Evolutionary conservation across 2,329 filamentous ascomycete species (phyloP).

Genomic region (Cryoendolithus antarcticus): DNA sequence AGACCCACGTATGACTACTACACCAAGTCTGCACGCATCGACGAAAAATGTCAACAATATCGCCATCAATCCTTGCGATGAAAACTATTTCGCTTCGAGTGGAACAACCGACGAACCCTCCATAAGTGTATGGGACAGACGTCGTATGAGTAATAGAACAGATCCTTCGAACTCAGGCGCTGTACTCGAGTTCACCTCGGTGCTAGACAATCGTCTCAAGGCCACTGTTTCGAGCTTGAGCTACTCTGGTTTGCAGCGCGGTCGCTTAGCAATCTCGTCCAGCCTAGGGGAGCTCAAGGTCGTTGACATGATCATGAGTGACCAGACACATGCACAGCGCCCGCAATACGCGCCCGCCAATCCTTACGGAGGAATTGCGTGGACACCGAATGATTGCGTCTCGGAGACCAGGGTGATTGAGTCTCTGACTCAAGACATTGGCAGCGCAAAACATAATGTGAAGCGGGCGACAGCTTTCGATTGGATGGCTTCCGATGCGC

Average conservation of each 20-base stretch:
- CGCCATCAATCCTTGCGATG: constrained; percentile 65
- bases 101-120: constrained; percentile 59
- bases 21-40: constrained; percentile 30
- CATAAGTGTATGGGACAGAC: constrained; percentile 67
- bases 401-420: constrained; percentile 30
- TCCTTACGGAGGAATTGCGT: constrained; percentile 22
- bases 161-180: constrained; percentile 41
- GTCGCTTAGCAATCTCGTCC: constrained; percentile 46
- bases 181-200: constrained; percentile 45
- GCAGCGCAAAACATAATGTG: constrained; percentile 32
- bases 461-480: constrained; percentile 47
- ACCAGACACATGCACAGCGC: constrained; percentile 2
- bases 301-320: constrained; percentile 13
- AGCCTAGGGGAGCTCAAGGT: constrained; percentile 46
- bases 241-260: constrained; percentile 46
- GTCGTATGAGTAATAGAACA: constrained; percentile 37
- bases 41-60: constrained; percentile 54
- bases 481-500: constrained; percentile 39
- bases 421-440: constrained; percentile 34
- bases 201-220: constrained; percentile 36
- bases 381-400: constrained; percentile 33
- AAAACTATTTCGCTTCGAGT: constrained; percentile 75
- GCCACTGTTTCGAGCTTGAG: constrained; percentile 50
- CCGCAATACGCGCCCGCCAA: constrained; percentile 15
- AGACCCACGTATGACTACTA: constrained; percentile 3